Base-by-base conservation (phyloP, 192 early-diverging fungal species). In the Phlyctochytrium bullatum region DNA sequence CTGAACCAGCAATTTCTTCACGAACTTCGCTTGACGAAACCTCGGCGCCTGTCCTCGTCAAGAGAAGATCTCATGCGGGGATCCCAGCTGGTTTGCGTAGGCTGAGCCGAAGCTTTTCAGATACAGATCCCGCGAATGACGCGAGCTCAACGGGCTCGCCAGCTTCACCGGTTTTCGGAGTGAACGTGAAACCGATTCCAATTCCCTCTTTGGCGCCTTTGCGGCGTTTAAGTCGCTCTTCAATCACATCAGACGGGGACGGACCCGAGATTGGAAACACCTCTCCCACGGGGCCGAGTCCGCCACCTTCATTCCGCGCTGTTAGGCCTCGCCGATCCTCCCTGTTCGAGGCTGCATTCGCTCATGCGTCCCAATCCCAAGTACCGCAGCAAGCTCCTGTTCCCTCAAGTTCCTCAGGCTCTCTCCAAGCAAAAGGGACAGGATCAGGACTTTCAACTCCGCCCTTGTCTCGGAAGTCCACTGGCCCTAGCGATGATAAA, bases 21-120 rank as follows among this genome's bases (percentile, higher is more conserved):
- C 6, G 40, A 47, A 47, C 40, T 14, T 47, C 40, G 10, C 20
- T 47, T 47, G 40, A 47, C 20, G 40, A 47, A 47, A 20, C 10
- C 40, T 14, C 40, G 20, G 10, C 20, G 6, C 40, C 40, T 6
- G 40, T 47, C 10, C 40, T 47, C 10, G 51, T 54, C 14, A 76
- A 73, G 36, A 71, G 69, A 0, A 54, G 67, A 35, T 68, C 67
- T n/a, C 51, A 65, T 3, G 51, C 73, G 27, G 64, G 60, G 32
- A 76, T 73, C 33, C 59, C 69, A 28, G 70, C 72, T 14, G 67
- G 72, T 36, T 61, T 73, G 47, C 35, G 72, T 3, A 61, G 63
- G 20, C 66, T 73, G 12, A 73, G 60, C n/a, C 27, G 61, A 25
- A 76, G 34, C 20, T 73, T 68, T 34, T 64, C 63, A 4, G 66